These are phyloP conservation scores for Kitagawia praeruptora DNA, from an alignment of 129 eudicot species.

Conservation along the genomic window DNA sequence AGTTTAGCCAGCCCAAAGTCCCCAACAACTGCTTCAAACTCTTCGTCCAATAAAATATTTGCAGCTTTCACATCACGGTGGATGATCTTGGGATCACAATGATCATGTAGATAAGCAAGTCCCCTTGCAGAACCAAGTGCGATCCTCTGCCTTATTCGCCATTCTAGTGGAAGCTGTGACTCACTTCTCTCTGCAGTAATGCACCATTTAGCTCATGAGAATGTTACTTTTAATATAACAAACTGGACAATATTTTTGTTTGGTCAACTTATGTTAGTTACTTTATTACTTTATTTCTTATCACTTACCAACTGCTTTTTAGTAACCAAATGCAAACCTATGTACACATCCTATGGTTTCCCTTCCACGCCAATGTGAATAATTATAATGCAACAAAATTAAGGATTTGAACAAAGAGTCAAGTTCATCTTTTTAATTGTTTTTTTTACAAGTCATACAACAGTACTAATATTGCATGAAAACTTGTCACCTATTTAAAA, in stretches of 20 bases:
- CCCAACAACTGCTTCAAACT: slow-evolving; percentile 62
- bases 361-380: background rate
- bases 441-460: background rate
- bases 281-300: background rate
- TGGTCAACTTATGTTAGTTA: background rate
- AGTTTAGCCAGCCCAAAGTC: slow-evolving; percentile 58
- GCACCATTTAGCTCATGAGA: slow-evolving; percentile 4
- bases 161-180: slow-evolving; percentile 37
- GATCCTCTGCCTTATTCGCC: slow-evolving; percentile 42
- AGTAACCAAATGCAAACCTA: background rate
- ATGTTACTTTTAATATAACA: background rate
- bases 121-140: slow-evolving; percentile 63
- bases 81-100: slow-evolving; percentile 55
- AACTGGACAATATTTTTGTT: background rate
- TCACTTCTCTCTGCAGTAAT: slow-evolving; percentile 38
- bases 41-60: slow-evolving; percentile 55
- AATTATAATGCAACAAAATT: background rate
- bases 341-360: background rate
- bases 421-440: background rate
- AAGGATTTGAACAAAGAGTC: background rate
- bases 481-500: background rate
- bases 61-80: slow-evolving; percentile 66
- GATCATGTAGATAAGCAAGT: slow-evolving; percentile 56
- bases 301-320: background rate
- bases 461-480: background rate